Evolutionary conservation across 2,329 filamentous ascomycete genomes (phyloP).

Genomic region (Chrysosporium queenslandicum): DNA sequence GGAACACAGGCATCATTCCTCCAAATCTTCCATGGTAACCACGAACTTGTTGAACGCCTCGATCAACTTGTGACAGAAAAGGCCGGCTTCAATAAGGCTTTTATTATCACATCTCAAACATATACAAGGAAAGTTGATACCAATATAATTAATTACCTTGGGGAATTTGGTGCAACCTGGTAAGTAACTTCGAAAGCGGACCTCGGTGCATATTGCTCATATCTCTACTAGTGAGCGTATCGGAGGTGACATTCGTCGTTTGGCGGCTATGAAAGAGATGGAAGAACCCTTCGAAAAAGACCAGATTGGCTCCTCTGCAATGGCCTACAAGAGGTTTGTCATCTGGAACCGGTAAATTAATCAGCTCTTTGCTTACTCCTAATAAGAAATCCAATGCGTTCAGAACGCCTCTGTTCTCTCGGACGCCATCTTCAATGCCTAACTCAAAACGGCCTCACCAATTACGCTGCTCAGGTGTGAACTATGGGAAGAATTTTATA

Average conservation of each 20-base stretch:
- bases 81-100: constrained; percentile 53
- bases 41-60: constrained; percentile 51
- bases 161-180: constrained; percentile 64
- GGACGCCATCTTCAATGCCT: constrained; percentile 48
- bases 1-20: constrained; percentile 71
- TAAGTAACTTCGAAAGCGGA: neutral
- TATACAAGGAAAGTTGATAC: constrained; percentile 76
- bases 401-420: constrained; percentile 51
- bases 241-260: constrained; percentile 60
- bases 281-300: constrained; percentile 74
- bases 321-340: constrained; percentile 57
- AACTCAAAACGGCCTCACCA: constrained; percentile 51
- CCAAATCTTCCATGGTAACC: constrained; percentile 54
- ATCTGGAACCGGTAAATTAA: constrained; percentile 28
- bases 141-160: constrained; percentile 68
- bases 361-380: neutral
- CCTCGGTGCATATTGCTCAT: neutral
- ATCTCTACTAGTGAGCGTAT: constrained; percentile 48
- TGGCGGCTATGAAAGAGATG: constrained; percentile 69
- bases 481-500: neutral
- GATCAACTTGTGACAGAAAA: constrained; percentile 56
- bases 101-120: constrained; percentile 60
- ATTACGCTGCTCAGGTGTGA: constrained; percentile 47
- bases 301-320: constrained; percentile 61
- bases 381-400: constrained; percentile 21